Evolutionary conservation across 495 filamentous ascomycete species (phyloP), one percentile per base, ranked within the genome.

Genomic region (Penicillium daleae): DNA sequence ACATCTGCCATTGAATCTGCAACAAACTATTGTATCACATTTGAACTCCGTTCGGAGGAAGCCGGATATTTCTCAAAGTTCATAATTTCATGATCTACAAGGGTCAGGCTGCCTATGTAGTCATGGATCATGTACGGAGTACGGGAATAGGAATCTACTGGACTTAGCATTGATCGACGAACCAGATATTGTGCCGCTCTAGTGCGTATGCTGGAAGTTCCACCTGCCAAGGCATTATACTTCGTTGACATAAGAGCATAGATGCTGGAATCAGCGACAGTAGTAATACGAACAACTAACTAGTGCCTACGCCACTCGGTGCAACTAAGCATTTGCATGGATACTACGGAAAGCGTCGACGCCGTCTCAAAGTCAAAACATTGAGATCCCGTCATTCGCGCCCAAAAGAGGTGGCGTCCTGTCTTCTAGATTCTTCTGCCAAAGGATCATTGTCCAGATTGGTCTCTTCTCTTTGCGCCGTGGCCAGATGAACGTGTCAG

Each of bases 351-450:
- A 39, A 39, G 13, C 8, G 19, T 13, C 3, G 42, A 24, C 42
- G 21, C 19, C 42, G 6, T 46, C 9, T 24, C 9, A 24, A 24
- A 46, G 42, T 46, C 42, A 46, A 24, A 46, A 21, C 12, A 21
- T 22, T 24, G 19, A 9, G 12, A 22, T 46, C 10, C 42, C 8
- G 24, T 46, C 19, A n/a, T 24, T 21, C 19, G 42, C 22, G 42
- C 3, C 19, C 42, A 21, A 10, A 44, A 10, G 40, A 3, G 40
- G 19, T 22, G 40, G 40, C 40, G 40, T 22, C 40, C 6, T 12
- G 35, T 39, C 35, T 46, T 46, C 42, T 46, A 46, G 42, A 46
- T 22, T 24, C 42, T 46, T 46, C 42, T 46, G 19, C 42, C 42
- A 21, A 22, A 17, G 19, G 21, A 1, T 42, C 21, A 19, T 9